Base-by-base conservation (phyloP, 2,329 filamentous ascomycete species). In the Colletotrichum sp. region DNA sequence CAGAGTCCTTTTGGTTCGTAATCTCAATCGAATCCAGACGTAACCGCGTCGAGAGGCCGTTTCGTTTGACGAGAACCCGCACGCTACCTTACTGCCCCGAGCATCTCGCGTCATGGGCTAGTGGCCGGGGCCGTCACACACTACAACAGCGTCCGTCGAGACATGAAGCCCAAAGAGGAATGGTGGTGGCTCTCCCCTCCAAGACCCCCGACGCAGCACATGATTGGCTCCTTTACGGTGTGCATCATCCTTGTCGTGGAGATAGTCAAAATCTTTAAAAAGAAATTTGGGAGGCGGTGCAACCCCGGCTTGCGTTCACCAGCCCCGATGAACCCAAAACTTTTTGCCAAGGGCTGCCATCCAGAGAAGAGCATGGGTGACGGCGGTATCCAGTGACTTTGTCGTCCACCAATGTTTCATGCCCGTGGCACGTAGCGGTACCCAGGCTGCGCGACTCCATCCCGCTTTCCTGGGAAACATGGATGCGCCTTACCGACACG, bases 211-310 rank as follows among this genome's bases (percentile, higher is more conserved):
- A 8, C 18, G 65, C 34, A 18, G 24, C 30, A 26, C 15, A 8
- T 75, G 63, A 78, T 78, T 78, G 77, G 77, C 28, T n/a, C 7
- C 16, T 59, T 66, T 78, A 78, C 77, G 77, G 21, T 12, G 32
- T 16, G 24, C 49, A 44, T 68, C 64, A 77, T 79, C 75, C 75
- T 74, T 68, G 30, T 49, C 57, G 18, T 76, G 68, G 57, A 71
- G 72, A 64, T 73, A 75, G 73, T 70, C 74, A 72, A 70, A 76
- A 76, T 77, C 72, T 76, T 75, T 77, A 78, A 75, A 78, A 79
- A 78, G 68, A 78, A 76, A 66, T 36, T 24, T 39, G 44, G 67
- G 76, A 78, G 75, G 77, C 74, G 73, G 75, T 77, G 72, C 76
- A 66, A 79, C 75, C 68, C 62, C 69, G 63, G 65, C 70, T 59